Conservation (phyloP, 495 filamentous ascomycete genomes). For the Xylaria palmicola region DNA sequence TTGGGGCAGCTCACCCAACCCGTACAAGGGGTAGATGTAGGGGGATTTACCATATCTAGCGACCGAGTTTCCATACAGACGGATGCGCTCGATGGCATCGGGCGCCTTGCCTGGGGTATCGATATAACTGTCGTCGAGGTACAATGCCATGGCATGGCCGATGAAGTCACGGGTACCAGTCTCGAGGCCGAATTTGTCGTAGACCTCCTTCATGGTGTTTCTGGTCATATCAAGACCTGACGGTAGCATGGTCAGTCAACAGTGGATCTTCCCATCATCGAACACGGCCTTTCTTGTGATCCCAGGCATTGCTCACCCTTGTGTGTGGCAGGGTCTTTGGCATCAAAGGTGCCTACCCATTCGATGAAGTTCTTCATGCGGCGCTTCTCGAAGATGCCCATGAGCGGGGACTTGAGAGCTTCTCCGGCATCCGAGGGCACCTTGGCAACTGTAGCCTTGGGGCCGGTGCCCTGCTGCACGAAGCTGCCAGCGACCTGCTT, state of each 20-base stretch:
- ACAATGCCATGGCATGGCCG: slow-evolving; percentile 97
- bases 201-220: slow-evolving; percentile 94
- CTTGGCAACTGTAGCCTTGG: slow-evolving; percentile 89
- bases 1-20: slow-evolving; percentile 94
- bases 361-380: slow-evolving; percentile 95
- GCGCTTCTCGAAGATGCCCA: slow-evolving; percentile 97
- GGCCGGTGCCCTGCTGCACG: slow-evolving; percentile 80
- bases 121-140: slow-evolving; percentile 84
- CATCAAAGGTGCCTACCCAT: slow-evolving; percentile 90
- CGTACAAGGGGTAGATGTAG: slow-evolving; percentile 99
- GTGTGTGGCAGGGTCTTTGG: slow-evolving; percentile 80
- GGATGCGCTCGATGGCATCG: slow-evolving; percentile 88
- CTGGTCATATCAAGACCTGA: slow-evolving; percentile 75
- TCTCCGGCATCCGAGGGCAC: slow-evolving; percentile 92
- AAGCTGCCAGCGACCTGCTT: slow-evolving; percentile 98
- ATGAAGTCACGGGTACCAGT: slow-evolving; percentile 91
- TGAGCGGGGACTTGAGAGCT: slow-evolving; percentile 86
- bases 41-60: slow-evolving; percentile 97
- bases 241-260: slow-evolving; percentile 5
- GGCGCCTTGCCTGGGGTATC: slow-evolving; percentile 67
- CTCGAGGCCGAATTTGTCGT: slow-evolving; percentile 95
- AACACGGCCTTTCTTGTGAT: neutral
- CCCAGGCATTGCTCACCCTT: slow-evolving; percentile 59
- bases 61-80: slow-evolving; percentile 96
- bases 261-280: neutral